Evolutionary conservation across 2,329 filamentous ascomycete genomes (phyloP).

Genomic region (Trichoderma sp.): DNA sequence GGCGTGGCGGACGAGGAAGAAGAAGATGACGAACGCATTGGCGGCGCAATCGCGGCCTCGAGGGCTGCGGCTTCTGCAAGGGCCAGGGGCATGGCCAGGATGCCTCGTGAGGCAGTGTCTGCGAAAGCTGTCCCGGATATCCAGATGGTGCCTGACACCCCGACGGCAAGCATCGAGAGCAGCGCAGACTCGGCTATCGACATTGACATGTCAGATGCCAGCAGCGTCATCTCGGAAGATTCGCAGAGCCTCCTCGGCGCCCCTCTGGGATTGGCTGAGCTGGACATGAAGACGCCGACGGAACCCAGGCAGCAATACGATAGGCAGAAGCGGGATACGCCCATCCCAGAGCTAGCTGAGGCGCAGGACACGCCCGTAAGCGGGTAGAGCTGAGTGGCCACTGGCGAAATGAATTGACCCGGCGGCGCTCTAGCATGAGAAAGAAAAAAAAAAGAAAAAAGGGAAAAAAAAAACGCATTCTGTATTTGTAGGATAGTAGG

Average conservation of each 20-base stretch:
- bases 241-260: conserved; percentile 26
- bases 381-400: not conserved
- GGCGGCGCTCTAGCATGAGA: not conserved
- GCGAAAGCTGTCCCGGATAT: not conserved
- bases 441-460: not conserved
- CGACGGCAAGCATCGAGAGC: conserved; percentile 42
- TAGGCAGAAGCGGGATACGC: conserved; percentile 24
- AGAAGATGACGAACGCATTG: conserved; percentile 42
- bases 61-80: conserved; percentile 30
- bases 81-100: conserved; percentile 20
- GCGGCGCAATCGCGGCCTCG: conserved; percentile 42
- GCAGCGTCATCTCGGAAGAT: conserved; percentile 38
- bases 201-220: conserved; percentile 50
- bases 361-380: conserved; percentile 10
- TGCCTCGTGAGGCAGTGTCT: conserved; percentile 5
- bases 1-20: conserved; percentile 49
- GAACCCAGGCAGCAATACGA: conserved; percentile 23
- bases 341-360: conserved; percentile 26
- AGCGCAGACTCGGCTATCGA: conserved; percentile 34
- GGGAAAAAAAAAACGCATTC: not conserved
- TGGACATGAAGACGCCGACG: conserved; percentile 41
- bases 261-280: conserved; percentile 26
- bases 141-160: conserved; percentile 30
- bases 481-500: not conserved
- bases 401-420: not conserved